phyloP scores from a whole-genome alignment of 2,329 filamentous ascomycete species.

The Diaporthe sp. region DNA sequence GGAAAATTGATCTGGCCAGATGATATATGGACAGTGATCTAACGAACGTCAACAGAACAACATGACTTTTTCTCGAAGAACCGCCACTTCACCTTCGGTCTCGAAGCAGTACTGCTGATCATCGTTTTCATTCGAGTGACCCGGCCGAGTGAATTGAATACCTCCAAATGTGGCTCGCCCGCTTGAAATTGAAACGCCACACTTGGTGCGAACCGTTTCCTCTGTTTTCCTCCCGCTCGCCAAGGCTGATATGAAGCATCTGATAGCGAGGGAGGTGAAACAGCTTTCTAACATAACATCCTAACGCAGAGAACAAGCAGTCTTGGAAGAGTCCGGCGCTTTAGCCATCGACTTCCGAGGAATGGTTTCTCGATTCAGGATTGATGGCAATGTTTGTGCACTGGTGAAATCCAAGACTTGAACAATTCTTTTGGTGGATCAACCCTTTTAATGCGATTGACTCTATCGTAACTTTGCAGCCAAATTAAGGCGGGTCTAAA shows the following conservation, averaged over 20 bases:
- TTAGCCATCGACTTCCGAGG: neutral
- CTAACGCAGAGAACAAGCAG: neutral
- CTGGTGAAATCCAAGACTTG: too few relatives aligned
- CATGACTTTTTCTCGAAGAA: neutral
- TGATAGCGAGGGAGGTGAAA: constrained; percentile 2
- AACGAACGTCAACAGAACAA: neutral
- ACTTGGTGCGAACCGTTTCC: neutral
- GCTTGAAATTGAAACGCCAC: neutral
- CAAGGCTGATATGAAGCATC: constrained; percentile 18
- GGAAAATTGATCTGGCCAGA: neutral
- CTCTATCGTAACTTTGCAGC: constrained; percentile 18
- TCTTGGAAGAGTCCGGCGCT: neutral
- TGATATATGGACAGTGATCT: neutral
- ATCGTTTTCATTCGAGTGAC: too few relatives aligned
- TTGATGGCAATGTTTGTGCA: too few relatives aligned
- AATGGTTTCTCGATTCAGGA: neutral
- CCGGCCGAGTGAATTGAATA: neutral
- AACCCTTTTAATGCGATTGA: constrained; percentile 9
- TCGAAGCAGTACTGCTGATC: neutral
- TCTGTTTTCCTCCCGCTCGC: neutral
- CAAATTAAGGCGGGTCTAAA: constrained; percentile 24
- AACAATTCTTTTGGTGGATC: neutral
- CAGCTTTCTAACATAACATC: neutral
- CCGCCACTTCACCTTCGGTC: neutral
- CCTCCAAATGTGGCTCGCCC: neutral